Evolutionary conservation across 345 rosid species (phyloP).

Genomic region (Populus davidiana): DNA sequence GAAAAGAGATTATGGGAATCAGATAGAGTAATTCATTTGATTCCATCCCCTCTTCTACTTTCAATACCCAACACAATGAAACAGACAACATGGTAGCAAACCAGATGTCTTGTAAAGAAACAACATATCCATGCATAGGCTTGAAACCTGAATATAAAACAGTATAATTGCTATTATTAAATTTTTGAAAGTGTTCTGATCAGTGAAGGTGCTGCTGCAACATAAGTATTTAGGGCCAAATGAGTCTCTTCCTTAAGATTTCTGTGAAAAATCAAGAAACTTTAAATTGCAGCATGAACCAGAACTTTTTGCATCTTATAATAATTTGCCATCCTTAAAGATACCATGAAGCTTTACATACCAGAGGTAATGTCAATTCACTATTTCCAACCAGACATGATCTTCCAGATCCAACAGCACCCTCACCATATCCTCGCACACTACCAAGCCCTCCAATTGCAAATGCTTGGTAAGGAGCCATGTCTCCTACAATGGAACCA

Average conservation of each 20-base stretch:
- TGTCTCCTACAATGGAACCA: conserved; percentile 97
- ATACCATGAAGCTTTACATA: conserved; percentile 21
- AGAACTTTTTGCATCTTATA: background rate
- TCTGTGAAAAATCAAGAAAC: background rate
- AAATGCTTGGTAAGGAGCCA: conserved; percentile 99
- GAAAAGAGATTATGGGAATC: background rate
- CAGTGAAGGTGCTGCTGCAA: background rate
- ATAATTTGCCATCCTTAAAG: background rate
- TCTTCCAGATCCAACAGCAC: conserved; percentile 91
- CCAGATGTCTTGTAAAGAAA: background rate
- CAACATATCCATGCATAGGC: background rate
- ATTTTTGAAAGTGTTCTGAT: background rate
- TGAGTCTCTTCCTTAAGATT: background rate
- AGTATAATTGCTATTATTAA: background rate
- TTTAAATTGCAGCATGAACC: background rate
- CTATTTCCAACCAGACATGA: conserved; percentile 85
- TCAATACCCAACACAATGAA: too few species aligned
- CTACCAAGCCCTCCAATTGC: conserved; percentile 86
- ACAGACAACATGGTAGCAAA: background rate
- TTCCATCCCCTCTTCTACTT: background rate
- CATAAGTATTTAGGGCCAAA: background rate
- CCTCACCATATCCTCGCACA: conserved; percentile 93
- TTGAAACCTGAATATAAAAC: background rate
- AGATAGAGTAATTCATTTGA: too few species aligned
- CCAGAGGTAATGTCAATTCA: conserved; percentile 78